Base-by-base conservation (phyloP, 352 stramenopile species). In the Globisporangium parvum region DNA sequence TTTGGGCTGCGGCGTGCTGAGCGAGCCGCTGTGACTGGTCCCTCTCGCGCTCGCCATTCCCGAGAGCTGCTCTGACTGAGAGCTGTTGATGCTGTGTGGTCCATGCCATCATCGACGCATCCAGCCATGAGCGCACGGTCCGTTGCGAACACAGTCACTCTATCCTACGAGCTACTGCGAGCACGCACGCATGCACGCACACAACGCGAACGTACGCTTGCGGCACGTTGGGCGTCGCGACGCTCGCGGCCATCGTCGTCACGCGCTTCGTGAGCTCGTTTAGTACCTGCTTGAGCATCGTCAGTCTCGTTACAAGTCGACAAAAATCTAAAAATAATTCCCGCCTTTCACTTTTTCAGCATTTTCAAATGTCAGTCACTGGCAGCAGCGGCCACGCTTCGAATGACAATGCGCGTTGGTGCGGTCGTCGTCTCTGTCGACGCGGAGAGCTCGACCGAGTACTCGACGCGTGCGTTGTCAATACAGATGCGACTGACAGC, bases 391-490 rank as follows among this genome's bases (percentile, higher is more conserved):
- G n/a, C n/a, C n/a, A 31, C 26, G 26, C 3, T 31, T 31, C 6
- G 26, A 31, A 31, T 31, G 26, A 31, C 26, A 31, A 31, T 31
- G 26, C 26, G 26, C 26, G 26, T 31, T 6, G 26, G 26, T 31
- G 26, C 6, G 26, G 26, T 31, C 26, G 26, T n/a, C 37, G 37
- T 42, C 17, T n/a, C n/a, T n/a, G n/a, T n/a, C n/a, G n/a, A n/a
- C n/a, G 12, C 12, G 1, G 37, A 12, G 5, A 62, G 44, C 18
- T 46, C 55, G 21, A 77, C 57, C 23, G 35, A 42, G 47, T 91
- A 91, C 35, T 70, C 44, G 8, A 91, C 64, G 18, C 63, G 62
- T 6, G 69, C 65, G 20, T 87, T 87, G 58, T 91, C 80, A 9
- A 91, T 28, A 15, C 75, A 57, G n/a, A 89, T 64, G 24, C 69